phyloP scores from a whole-genome alignment of 345 rosid species.

The Bretschneidera sinensis region DNA sequence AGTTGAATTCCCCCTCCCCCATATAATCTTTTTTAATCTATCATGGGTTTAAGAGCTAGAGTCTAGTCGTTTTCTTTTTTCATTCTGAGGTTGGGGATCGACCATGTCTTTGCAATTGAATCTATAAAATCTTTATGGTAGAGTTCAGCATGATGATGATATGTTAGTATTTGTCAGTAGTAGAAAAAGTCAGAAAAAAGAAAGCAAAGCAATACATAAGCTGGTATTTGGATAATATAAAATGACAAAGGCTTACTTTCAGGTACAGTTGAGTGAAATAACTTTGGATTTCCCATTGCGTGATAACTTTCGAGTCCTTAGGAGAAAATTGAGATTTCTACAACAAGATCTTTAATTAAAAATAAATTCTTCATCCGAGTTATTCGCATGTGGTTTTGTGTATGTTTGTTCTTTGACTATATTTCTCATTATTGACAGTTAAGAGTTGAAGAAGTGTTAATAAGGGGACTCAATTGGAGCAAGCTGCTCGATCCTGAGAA shows the following conservation, averaged over 20 bases:
- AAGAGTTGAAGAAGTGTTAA: constrained; percentile 58
- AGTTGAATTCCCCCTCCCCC: background rate
- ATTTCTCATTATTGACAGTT: constrained; percentile 36
- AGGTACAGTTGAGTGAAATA: background rate
- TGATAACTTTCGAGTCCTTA: background rate
- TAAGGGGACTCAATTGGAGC: constrained; percentile 86
- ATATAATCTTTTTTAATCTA: background rate
- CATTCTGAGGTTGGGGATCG: background rate
- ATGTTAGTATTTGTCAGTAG: background rate
- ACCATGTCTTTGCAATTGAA: no score
- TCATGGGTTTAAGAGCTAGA: background rate
- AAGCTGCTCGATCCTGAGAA: constrained; percentile 80
- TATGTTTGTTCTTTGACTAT: no score
- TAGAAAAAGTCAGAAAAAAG: background rate
- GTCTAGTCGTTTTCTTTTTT: background rate
- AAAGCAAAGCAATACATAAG: background rate
- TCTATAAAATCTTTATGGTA: no score
- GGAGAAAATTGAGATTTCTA: background rate
- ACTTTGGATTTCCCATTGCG: background rate
- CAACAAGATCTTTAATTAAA: no score
- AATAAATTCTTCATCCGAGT: no score
- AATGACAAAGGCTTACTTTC: background rate
- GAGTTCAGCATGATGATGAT: no score
- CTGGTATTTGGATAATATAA: background rate
- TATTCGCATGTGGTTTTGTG: background rate